Base-by-base conservation (phyloP, 1,139 yeast species). In the Kluyveromyces sp. region DNA sequence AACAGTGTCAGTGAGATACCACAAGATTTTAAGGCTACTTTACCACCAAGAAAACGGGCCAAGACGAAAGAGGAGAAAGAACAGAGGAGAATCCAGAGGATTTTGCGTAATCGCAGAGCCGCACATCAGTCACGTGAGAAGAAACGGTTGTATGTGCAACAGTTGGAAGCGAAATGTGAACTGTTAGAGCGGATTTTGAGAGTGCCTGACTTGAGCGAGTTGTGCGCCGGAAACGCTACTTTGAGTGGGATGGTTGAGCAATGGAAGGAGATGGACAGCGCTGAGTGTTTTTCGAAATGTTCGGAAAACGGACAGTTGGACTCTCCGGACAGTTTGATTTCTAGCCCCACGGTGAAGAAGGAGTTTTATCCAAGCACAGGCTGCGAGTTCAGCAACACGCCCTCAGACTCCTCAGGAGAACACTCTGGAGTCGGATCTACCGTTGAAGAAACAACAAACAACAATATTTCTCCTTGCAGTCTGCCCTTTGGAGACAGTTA, bases 91-190 rank as follows among this genome's bases (percentile, higher is more conserved):
- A 79, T 89, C 43, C 97, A 92, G 67, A 73, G 98, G 47, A 88
- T 92, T 45, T 73, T 92, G 61, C 77, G 98, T 61, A 92, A 92
- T 65, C 78, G 98, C 58, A 83, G 92, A 61, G 97, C 98, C 19
- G 98, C 98, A 38, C 97, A 92, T 63, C 95, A 95, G 40, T 85
- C 95, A 28, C 78, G 98, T 53, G 98, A 92, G 63, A 89, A 89
- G 78, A 92, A 92, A 76, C 78, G 97, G 61, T 79, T 81, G 61
- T 95, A 89, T 63, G 83, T 92, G 49, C 95, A 88, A 64, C 80
- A 79, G 53, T 73, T 92, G 55, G 97, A 92, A 68, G 44, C 56
- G 46, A 54, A 63, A 56, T 54, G 58, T 42, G 34, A 50, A 20
- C 34, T 53, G 25, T 51, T 68, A 54, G 60, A 66, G 42, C 47